phyloP scores from a whole-genome alignment of 345 rosid genomes.

The Acer saccharum region DNA sequence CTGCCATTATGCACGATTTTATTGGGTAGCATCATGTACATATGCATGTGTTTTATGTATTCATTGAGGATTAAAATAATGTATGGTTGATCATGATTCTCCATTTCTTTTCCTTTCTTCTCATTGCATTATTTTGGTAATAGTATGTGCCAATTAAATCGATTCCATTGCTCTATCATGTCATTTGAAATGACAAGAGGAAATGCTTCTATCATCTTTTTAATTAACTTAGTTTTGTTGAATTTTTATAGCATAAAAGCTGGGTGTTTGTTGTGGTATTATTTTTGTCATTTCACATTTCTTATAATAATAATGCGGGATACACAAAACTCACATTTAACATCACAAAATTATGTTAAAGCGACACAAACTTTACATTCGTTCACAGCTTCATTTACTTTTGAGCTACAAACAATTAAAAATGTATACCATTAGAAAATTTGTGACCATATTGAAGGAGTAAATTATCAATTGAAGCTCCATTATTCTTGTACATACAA shows the following conservation, averaged over 20 bases:
- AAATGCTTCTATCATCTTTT: neutral
- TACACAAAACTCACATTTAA: neutral
- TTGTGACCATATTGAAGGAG: neutral
- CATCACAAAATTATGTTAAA: neutral
- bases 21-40: too few species aligned
- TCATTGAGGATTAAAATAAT: constrained; percentile 4
- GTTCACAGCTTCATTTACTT: neutral
- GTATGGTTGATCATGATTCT: neutral
- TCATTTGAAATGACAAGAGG: neutral
- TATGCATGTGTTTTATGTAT: neutral
- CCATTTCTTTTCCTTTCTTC: neutral
- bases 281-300: neutral
- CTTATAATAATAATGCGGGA: neutral
- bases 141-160: neutral
- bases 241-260: neutral
- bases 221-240: neutral
- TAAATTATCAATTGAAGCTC: neutral
- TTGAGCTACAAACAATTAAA: neutral
- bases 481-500: neutral
- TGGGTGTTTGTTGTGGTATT: neutral
- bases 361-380: neutral
- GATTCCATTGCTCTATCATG: neutral
- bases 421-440: neutral
- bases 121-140: neutral
- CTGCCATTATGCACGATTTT: neutral